Evolutionary conservation across 352 stramenopile species (phyloP), one percentile per base, ranked within the genome.

Genomic region (Globisporangium spinosum): DNA sequence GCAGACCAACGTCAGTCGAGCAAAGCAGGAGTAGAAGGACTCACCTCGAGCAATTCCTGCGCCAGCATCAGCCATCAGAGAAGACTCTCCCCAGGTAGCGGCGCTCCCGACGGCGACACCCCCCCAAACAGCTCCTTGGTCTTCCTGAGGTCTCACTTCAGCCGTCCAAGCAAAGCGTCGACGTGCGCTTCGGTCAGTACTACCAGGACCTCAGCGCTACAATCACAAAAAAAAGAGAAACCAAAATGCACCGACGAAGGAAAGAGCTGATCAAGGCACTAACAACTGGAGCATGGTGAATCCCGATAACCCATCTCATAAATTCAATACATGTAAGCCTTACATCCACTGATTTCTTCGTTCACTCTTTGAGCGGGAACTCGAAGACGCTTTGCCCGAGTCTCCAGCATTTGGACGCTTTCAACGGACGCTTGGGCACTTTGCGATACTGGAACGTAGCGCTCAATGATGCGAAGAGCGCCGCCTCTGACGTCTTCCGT

Each of bases 381-480:
- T 69, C 69, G 10, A 82, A 67, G 17, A 78, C 25, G n/a, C 71
- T 76, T 23, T 59, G 63, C 7, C 72, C 77, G 27, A 82, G 79
- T 56, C 86, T 86, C 85, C 85, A 93, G 56, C 74, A 83, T 67
- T 93, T 93, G 15, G 83, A 80, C 22, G 85, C 83, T 60, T 93
- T 93, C 17, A 93, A 60, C 7, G 85, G 85, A 25, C 85, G 73
- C 53, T 73, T 85, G 0, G 85, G 85, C 23, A 93, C 78, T 66
- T 89, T 91, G 0, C 85, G 85, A 49, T 90, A 93, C 32, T 80
- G 61, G 20, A 71, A 23, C 1, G 12, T 20, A 6, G 62, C 7
- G 15, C 22, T 43, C 0, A 29, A 22, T 0, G 57, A 17, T 25
- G 43, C 22, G 15, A 59, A 34, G 43, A 35, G 35, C 5, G 68